Evolutionary conservation across 1,284 basidiomycete species (phyloP).

Genomic region (Ustilago lituana): DNA sequence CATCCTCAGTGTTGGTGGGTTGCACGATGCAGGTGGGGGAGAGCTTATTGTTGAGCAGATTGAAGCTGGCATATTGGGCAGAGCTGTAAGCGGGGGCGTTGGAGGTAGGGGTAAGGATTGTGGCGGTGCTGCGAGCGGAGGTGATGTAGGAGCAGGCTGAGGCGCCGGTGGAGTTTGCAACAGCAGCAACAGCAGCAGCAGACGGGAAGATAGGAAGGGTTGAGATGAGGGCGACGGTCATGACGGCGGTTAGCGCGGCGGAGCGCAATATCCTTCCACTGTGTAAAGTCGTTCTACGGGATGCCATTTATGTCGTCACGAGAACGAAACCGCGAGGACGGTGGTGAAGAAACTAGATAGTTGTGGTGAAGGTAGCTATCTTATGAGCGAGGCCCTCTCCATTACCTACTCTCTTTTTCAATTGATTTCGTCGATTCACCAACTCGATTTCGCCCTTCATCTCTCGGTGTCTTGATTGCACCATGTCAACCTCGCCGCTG

Average conservation of each 20-base stretch:
- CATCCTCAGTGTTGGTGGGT: slow-evolving; percentile 9
- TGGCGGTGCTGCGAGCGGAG: not conserved
- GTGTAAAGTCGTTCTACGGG: not conserved
- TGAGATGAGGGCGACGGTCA: not conserved
- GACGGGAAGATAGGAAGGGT: too few relatives aligned
- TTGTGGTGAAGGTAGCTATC: too few relatives aligned
- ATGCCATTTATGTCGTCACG: too few relatives aligned
- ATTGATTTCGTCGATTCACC: too few relatives aligned
- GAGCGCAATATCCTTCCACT: not conserved
- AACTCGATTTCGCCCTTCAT: too few relatives aligned
- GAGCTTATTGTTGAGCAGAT: slow-evolving; percentile 36
- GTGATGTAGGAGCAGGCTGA: slow-evolving; percentile 4
- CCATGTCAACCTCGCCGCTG: too few relatives aligned
- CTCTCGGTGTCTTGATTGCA: too few relatives aligned
- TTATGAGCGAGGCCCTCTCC: too few relatives aligned
- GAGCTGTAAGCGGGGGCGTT: slow-evolving; percentile 8
- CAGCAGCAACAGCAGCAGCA: too few relatives aligned
- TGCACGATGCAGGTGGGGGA: slow-evolving; percentile 31
- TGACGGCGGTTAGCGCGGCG: not conserved
- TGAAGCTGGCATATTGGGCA: slow-evolving; percentile 13
- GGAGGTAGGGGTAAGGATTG: slow-evolving; percentile 8
- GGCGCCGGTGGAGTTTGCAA: not conserved
- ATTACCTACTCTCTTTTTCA: too few relatives aligned
- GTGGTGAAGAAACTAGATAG: too few relatives aligned
- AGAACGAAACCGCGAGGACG: too few relatives aligned